Evolutionary conservation across 2,329 filamentous ascomycete species (phyloP), one percentile per base, ranked within the genome.

Genomic region (Immersiporthe knoxdaviesiana): DNA sequence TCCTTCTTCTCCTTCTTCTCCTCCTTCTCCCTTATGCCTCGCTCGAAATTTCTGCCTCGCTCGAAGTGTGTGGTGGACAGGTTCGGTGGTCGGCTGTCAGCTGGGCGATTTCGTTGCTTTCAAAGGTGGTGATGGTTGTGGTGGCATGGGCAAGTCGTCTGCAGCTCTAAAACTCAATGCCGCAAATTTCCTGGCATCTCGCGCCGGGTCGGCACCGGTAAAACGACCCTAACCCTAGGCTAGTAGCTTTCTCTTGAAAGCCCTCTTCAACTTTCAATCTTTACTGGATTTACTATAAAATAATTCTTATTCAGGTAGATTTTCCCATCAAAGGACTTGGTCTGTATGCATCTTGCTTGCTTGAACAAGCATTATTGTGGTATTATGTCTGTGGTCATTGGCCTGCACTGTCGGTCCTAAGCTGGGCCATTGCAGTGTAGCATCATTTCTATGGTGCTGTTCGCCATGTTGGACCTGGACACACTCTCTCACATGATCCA

Each of bases 121-220:
- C 21, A 27, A 11, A 27, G 24, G 7, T 47, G 41, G 41, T 47
- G 41, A 27, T 16, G 24, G 59, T 18, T 63, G 41, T 35, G 27
- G 16, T 50, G 24, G 61, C n/a, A 14, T 63, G 27, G 27, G 59
- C n/a, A 11, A 16, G 16, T 44, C 39, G 35, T 63, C 18, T 18
- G 37, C 11, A n/a, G 56, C 56, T 47, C 39, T 18, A 24, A 21
- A 21, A 50, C 60, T 63, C 39, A 21, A 37, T 4, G 61, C 61
- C 61, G 61, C 61, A 63, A 63, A 63, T 47, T 63, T 63, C 61
- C 61, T 63, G 41, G 27, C 8, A 47, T 50, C 27, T 50, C 24
- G 61, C 61, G 61, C 61, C 61, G 61, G 61, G 61, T 63, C 61
- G 61, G 61, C 61, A n/a, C 61, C 61, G 61, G 61, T 14, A 35